These are phyloP conservation scores for Cubamyces sp. DNA, from an alignment of 768 basidiomycete genomes.

Conservation along the genomic window DNA sequence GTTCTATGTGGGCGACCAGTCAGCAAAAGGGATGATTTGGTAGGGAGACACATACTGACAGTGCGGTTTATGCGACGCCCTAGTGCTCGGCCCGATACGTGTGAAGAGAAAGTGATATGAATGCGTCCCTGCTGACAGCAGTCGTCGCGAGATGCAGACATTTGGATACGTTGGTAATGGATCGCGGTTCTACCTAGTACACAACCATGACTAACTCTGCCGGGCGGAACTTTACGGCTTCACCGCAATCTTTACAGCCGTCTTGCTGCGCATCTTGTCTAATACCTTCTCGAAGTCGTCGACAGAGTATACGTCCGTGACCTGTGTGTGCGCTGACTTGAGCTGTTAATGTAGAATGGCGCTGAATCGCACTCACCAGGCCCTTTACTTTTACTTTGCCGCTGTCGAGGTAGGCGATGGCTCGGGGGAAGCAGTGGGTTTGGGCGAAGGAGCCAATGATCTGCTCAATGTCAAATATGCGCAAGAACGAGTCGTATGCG, in stretches of 20 bases:
- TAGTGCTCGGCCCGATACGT: no score
- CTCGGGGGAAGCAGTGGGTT: conserved; percentile 87
- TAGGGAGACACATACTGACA: no score
- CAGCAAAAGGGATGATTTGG: no score
- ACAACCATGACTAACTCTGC: no score
- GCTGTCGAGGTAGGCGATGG: conserved; percentile 85
- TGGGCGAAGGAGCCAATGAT: conserved; percentile 94
- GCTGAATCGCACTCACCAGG: conserved; percentile 53
- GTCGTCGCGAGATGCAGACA: no score
- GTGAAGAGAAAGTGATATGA: no score
- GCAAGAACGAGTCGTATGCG: not conserved
- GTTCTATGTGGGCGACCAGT: no score
- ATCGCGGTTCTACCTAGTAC: no score
- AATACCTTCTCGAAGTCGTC: conserved; percentile 66
- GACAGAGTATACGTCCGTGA: conserved; percentile 60
- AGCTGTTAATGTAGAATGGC: not conserved
- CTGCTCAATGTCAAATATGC: conserved; percentile 39
- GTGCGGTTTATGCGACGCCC: no score
- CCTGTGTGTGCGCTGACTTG: conserved; percentile 33
- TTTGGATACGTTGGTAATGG: no score
- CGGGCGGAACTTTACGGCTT: conserved; percentile 40
- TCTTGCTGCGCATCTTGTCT: conserved; percentile 65
- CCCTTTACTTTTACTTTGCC: conserved; percentile 83
- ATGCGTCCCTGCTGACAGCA: no score
- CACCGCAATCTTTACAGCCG: conserved; percentile 55